Percentiles rank a stretch among this genome's conserved stretches.
Conservation (phyloP, 2,329 filamentous ascomycete species). For the Phialophora macrospora region DNA sequence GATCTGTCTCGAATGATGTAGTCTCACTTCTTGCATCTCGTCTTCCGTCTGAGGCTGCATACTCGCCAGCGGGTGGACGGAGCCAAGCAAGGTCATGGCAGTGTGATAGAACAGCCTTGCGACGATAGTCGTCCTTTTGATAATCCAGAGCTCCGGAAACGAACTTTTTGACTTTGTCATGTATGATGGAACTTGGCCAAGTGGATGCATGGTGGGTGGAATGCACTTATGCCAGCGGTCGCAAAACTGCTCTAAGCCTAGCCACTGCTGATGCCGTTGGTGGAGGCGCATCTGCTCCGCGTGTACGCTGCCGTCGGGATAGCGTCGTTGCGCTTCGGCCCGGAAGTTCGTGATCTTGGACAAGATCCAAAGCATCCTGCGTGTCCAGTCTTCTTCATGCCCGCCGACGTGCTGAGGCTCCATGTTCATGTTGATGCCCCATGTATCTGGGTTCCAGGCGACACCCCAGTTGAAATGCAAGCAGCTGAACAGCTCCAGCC, state of each 20-base stretch:
- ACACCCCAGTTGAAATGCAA: slow-evolving; percentile 85
- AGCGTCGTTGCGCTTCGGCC: slow-evolving; percentile 65
- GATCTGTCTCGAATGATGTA: slow-evolving; percentile 78
- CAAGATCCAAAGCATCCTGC: slow-evolving; percentile 85
- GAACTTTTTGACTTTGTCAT: slow-evolving; percentile 71
- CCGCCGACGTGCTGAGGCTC: slow-evolving; percentile 58
- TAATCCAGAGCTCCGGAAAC: slow-evolving; percentile 89
- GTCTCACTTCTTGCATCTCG: slow-evolving; percentile 72
- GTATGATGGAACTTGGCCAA: slow-evolving; percentile 74
- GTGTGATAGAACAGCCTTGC: slow-evolving; percentile 89
- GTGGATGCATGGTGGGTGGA: slow-evolving; percentile 84
- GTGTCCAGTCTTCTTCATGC: slow-evolving; percentile 82
- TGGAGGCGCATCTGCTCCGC: slow-evolving; percentile 66
- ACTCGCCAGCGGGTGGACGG: slow-evolving; percentile 69
- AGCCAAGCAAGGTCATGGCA: slow-evolving; percentile 77
- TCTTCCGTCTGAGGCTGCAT: slow-evolving; percentile 62
- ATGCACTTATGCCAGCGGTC: slow-evolving; percentile 80
- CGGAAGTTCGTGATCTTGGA: slow-evolving; percentile 87
- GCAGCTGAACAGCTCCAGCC: slow-evolving; percentile 87
- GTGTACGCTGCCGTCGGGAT: slow-evolving; percentile 62
- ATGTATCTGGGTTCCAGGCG: slow-evolving; percentile 87
- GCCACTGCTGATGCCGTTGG: slow-evolving; percentile 75
- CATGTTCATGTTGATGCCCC: slow-evolving; percentile 83
- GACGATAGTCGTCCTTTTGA: slow-evolving; percentile 80
- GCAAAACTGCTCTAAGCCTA: slow-evolving; percentile 76